Base-by-base conservation (phyloP, 257 asterid species). In the Solanum chiquidenum region DNA sequence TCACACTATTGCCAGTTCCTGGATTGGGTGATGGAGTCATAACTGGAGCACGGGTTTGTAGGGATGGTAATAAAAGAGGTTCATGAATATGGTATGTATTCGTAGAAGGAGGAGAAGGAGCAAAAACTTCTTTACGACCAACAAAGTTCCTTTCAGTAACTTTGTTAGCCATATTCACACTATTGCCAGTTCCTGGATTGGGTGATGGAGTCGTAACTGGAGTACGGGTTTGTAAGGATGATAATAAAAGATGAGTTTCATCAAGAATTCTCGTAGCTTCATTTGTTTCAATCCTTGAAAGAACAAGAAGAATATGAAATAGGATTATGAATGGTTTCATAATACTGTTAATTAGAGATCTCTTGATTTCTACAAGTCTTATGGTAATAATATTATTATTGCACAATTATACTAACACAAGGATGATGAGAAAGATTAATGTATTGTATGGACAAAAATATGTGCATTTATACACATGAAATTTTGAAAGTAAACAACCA, bases 11-110 rank as follows among this genome's bases (percentile, higher is more conserved):
- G 21, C 83, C 58, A 4, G 34, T 38, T n/a, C 83, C 83, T 76
- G 88, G 91, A 52, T 84, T 90, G 1, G 89, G 91, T 4, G 89
- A 44, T 13, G 91, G 93, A 12, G 91, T 87, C 2, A 29, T 29
- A 86, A 25, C 18, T 0, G 46, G 38, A 2, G 27, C 1, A 14
- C 40, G 76, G 3, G 62, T 7, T 68, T 4, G 33, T 3, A 73
- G 9, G 9, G 46, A 34, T 31, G 77, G 13, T 7, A 31, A 71
- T 71, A 71, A n/a, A 71, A 71, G 77, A 71, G 77, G 8, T 14
- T 33, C 8, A 73, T 20, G 25, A 18, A 16, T 8, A 64, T 25
- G 90, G 86, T 90, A 88, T 35, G 88, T 91, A 62, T 83, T 77
- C 80, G 29, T 27, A 71, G 75, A 7, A 55, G n/a, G 64, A 10